phyloP scores from a whole-genome alignment of 176 grass and related monocot species.

The Avena atlantica region DNA sequence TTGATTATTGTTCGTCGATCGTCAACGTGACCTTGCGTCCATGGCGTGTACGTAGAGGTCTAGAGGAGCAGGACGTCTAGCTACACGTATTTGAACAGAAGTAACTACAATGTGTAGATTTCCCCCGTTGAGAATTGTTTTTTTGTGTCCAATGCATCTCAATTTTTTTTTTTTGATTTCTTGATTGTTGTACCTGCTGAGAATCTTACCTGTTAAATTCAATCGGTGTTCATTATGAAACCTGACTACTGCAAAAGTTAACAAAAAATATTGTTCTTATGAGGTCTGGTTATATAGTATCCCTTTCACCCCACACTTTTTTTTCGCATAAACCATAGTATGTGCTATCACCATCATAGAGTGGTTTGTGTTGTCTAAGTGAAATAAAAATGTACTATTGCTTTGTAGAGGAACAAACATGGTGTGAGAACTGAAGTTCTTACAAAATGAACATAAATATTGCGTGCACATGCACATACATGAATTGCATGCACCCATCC shows the following conservation, averaged over 20 bases:
- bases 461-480: too few relatives aligned
- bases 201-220: background rate
- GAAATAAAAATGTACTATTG: background rate
- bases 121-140: too few relatives aligned
- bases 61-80: too few relatives aligned
- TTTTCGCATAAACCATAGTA: background rate
- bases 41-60: too few relatives aligned
- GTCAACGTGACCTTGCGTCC: too few relatives aligned
- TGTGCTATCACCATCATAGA: background rate
- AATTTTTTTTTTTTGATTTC: too few relatives aligned
- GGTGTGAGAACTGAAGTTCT: background rate
- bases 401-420: background rate
- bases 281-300: background rate
- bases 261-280: background rate
- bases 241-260: slow-evolving; percentile 21
- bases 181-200: too few relatives aligned
- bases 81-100: too few relatives aligned
- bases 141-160: too few relatives aligned
- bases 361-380: slow-evolving; percentile 35
- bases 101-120: too few relatives aligned
- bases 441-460: background rate
- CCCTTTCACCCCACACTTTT: background rate
- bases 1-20: too few relatives aligned
- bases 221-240: background rate
- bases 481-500: too few relatives aligned